Evolutionary conservation across 1,284 basidiomycete species (phyloP), one percentile per base, ranked within the genome.

Genomic region (Cystobasidiaceae sp.): DNA sequence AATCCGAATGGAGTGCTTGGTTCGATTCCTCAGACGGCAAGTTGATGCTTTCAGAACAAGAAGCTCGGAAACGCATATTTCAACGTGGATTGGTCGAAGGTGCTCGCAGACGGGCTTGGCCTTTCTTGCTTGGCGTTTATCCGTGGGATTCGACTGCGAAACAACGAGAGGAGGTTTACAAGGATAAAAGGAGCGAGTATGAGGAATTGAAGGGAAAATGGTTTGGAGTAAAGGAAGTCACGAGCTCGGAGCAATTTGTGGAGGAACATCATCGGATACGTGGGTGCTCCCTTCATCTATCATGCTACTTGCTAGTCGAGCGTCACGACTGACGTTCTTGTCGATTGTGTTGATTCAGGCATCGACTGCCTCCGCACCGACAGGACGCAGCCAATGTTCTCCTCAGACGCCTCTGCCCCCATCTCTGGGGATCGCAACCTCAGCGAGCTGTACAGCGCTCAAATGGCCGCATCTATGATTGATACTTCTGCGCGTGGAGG

Each of bases 321-420:
- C 19, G n/a, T 25, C 4, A 23, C n/a, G 11, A 50, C 15, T 15
- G 49, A 27, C 39, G n/a, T 23, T 51, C 44, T 28, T 90, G 2
- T 89, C 89, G n/a, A n/a, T n/a, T n/a, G n/a, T n/a, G 71, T 86
- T n/a, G 73, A 89, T 51, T 82, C 89, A 93, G 76, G 96, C 74
- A 93, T 98, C 55, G 96, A 98, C 75, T 97, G 94, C 74, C 85
- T 94, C 56, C 84, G 96, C 13, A 97, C 96, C n/a, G 96, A 99
- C 76, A 84, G 94, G 17, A 88, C 83, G 17, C 92, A 97, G 69
- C 84, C 89, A 0, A 80, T 96, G 54, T 98, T 96, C 72, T 82
- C 86, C 0, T 64, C 67, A 17, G 50, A 63, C 30, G 51, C 58
- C 0, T 45, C 46, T 33, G 54, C 68, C 19, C 46, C 61, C 1